Evolutionary conservation across 441 rosid species (phyloP), one percentile per base, ranked within the genome.

Genomic region (Manihot esculenta): DNA sequence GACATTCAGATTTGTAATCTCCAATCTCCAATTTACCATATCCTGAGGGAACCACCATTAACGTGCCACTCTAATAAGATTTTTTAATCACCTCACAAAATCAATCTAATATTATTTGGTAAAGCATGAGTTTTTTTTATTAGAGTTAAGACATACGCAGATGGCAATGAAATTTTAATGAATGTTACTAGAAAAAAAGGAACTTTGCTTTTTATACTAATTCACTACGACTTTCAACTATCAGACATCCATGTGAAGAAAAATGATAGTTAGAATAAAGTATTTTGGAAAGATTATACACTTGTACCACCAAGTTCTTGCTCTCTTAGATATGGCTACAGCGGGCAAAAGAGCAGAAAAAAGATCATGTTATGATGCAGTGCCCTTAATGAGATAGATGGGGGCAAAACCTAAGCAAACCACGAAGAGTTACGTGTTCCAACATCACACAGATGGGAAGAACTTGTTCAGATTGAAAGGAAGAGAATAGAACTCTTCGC

Each of bases 401-500:
- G 64, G 61, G 62, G 51, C 65, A 64, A 44, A 58, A 48, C 62
- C 18, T 42, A 70, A 63, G 15, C 45, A 50, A 62, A 57, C 61
- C 12, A 15, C 18, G 44, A 11, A 38, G 24, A 59, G 10, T 38
- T 50, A 14, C 62, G 47, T 63, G 48, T 66, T 50, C 7, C 7
- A 54, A 64, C 42, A 75, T 89, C 84, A 96, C 75, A 85, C 92
- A 23, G 99, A 83, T 59, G 98, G 99, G 84, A 96, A 96, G 77
- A 88, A 93, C 73, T 86, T 93, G 86, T 91, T 89, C 50, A 96
- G 95, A 56, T 85, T 91, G 85, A 96, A 90, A 26, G 99, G 99
- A 64, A 96, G 82, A 63, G 97, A 87, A 75, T 93, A 96, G 80
- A 91, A 96, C 72, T 96, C 99, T 67, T 83, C 88, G 18, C 88